Percentiles rank a stretch among this genome's conserved stretches.
These are phyloP conservation scores for Solanum phureja DNA, from an alignment of 257 asterid species.

Conservation along the genomic window DNA sequence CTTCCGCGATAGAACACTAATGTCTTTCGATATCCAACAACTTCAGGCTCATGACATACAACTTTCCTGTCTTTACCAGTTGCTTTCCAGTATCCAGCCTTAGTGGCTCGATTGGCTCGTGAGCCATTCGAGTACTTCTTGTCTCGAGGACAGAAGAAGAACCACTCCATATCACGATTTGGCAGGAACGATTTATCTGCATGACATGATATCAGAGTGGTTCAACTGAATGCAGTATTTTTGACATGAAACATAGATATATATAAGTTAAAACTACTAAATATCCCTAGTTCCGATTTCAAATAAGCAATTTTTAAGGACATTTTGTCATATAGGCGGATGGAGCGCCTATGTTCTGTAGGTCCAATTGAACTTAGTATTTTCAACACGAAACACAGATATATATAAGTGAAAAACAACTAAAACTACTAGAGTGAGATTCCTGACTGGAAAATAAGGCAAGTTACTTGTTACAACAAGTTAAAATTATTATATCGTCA, in stretches of 20 bases:
- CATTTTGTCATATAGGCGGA: too few relatives aligned
- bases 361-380: too few relatives aligned
- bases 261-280: neutral
- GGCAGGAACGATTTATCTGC: constrained; percentile 45
- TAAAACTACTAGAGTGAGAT: too few relatives aligned
- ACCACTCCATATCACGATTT: constrained; percentile 37
- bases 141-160: constrained; percentile 39
- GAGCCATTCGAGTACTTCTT: constrained; percentile 45
- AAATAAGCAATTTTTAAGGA: too few relatives aligned
- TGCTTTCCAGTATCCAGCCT: constrained; percentile 45
- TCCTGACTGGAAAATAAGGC: too few relatives aligned
- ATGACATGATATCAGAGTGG: neutral
- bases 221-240: neutral
- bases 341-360: too few relatives aligned
- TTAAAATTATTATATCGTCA: too few relatives aligned
- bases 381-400: too few relatives aligned
- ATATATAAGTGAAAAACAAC: too few relatives aligned
- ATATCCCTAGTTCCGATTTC: too few relatives aligned
- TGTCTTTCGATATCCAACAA: constrained; percentile 31
- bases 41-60: constrained; percentile 19
- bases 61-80: constrained; percentile 40
- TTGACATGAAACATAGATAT: neutral
- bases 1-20: constrained; percentile 41
- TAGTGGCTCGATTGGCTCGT: constrained; percentile 41
- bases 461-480: too few relatives aligned